Conservation (phyloP, 2,329 filamentous ascomycete species). For the Chaetomium globosum region DNA sequence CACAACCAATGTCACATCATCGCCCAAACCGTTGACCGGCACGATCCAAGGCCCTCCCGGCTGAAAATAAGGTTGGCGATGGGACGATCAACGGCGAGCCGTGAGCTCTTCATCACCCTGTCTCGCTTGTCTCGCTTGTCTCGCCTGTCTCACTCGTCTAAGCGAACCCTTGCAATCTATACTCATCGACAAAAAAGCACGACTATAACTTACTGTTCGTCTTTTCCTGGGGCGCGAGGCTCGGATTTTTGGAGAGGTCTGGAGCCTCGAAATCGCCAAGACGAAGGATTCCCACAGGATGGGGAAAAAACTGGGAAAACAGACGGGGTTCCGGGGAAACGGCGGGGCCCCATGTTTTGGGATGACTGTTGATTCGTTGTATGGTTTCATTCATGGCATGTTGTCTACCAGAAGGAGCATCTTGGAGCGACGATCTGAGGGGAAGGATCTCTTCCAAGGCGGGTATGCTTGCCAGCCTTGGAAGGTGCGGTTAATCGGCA, state of each 20-base stretch:
- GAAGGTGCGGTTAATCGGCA: background rate
- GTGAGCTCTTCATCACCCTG: background rate
- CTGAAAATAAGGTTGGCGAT: slow-evolving; percentile 6
- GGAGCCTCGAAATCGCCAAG: background rate
- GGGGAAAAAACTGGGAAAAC: background rate
- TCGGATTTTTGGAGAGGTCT: background rate
- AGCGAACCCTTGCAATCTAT: background rate
- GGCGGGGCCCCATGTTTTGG: background rate
- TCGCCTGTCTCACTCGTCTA: background rate
- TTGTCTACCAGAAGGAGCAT: background rate
- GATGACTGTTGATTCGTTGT: background rate
- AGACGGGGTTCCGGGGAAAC: background rate
- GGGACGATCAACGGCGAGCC: slow-evolving; percentile 8
- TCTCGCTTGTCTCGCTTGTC: background rate
- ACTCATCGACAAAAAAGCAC: background rate
- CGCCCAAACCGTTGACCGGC: background rate
- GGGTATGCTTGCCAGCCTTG: background rate
- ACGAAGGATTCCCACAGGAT: background rate
- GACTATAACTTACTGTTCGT: background rate
- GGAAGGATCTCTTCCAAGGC: background rate
- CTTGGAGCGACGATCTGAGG: background rate
- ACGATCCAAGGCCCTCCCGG: background rate
- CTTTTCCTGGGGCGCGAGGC: too few species aligned
- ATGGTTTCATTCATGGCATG: background rate
- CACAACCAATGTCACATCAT: background rate